phyloP scores from a whole-genome alignment of 805 yeast genomes.

The Priceomyces medius region DNA sequence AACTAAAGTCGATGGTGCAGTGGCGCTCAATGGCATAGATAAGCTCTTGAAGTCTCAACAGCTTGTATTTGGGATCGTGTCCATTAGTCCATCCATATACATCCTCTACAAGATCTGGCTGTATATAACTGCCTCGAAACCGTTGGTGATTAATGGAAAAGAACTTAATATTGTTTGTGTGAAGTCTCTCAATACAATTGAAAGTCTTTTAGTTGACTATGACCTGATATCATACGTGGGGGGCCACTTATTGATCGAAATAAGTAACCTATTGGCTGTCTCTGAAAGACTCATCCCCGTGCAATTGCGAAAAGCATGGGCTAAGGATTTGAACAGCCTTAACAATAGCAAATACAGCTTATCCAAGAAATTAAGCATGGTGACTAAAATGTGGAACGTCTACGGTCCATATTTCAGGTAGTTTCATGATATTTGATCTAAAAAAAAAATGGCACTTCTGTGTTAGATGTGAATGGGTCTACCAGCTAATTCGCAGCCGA shows the following conservation, averaged over 20 bases:
- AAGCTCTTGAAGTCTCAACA: conserved; percentile 87
- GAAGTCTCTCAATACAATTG: conserved; percentile 56
- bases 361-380: conserved; percentile 43
- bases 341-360: conserved; percentile 39
- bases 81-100: conserved; percentile 76
- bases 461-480: too few species aligned
- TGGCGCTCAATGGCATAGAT: conserved; percentile 90
- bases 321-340: conserved; percentile 61
- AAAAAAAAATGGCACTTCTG: too few species aligned
- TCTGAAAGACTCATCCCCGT: conserved; percentile 54
- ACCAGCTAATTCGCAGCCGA: too few species aligned
- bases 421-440: too few species aligned
- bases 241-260: conserved; percentile 69
- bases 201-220: conserved; percentile 37
- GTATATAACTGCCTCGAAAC: conserved; percentile 34
- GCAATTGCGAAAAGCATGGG: conserved; percentile 52
- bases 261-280: conserved; percentile 51
- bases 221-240: conserved; percentile 28
- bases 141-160: conserved; percentile 31
- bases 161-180: conserved; percentile 34
- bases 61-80: conserved; percentile 88
- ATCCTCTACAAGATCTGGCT: conserved; percentile 49
- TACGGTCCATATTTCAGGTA: conserved; percentile 45
- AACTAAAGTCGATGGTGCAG: conserved; percentile 90
- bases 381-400: conserved; percentile 61